These are phyloP conservation scores for Cutaneotrichosporon dermatis DNA, from an alignment of 1,284 basidiomycete genomes.

Conservation along the genomic window DNA sequence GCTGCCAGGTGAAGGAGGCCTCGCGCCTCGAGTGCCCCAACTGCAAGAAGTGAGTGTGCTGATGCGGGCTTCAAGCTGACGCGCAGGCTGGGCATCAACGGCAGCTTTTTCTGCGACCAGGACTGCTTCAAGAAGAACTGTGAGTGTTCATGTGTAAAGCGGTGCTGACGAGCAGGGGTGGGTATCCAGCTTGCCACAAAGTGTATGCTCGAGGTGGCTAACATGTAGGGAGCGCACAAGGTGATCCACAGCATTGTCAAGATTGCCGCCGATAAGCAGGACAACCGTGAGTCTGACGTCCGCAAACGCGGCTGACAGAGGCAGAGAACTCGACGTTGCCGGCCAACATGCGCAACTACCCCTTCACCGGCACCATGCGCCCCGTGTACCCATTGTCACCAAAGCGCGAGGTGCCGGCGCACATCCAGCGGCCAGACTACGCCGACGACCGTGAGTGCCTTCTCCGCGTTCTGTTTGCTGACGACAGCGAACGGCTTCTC, in stretches of 20 bases:
- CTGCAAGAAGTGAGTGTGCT: constrained; percentile 46
- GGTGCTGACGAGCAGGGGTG: constrained; percentile 25
- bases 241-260: constrained; percentile 46
- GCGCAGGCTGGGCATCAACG: constrained; percentile 45
- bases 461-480: neutral
- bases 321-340: constrained; percentile 42
- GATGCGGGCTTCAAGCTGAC: neutral
- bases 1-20: constrained; percentile 45
- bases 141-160: constrained; percentile 23
- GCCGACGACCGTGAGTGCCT: constrained; percentile 47
- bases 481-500: constrained; percentile 40
- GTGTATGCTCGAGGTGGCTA: neutral
- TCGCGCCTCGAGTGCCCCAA: constrained; percentile 48
- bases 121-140: constrained; percentile 51
- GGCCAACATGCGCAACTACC: constrained; percentile 40
- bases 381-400: constrained; percentile 48
- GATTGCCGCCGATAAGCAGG: constrained; percentile 37
- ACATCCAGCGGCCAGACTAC: constrained; percentile 48
- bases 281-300: constrained; percentile 26
- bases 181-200: neutral
- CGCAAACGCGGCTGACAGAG: no score
- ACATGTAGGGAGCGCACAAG: constrained; percentile 39
- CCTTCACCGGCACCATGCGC: constrained; percentile 46
- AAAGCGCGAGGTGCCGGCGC: constrained; percentile 41
- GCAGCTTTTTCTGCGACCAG: constrained; percentile 51